Base-by-base conservation (phyloP, 352 stramenopile species). In the Phytophthora aleatoria region DNA sequence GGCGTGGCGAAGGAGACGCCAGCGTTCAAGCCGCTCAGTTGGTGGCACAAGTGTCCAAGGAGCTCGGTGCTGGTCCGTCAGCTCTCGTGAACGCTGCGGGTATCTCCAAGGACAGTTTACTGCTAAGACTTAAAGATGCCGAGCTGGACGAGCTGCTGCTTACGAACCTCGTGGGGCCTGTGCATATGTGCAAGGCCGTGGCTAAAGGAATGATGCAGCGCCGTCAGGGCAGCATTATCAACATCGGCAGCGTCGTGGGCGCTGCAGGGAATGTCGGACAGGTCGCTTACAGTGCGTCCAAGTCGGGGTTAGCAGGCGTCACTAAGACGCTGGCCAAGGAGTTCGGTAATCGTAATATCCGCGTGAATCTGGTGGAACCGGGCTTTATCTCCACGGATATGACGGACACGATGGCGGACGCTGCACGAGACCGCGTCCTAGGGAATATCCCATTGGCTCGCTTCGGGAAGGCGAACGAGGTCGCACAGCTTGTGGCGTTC, bases 361-460 rank as follows among this genome's bases (percentile, higher is more conserved):
- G 89, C 28, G 87, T 97, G 26, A 97, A 97, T 62, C 67, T 96
- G 12, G 85, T 97, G 2, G 89, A 95, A 63, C 89, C 89, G 1
- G 89, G 89, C 9, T 96, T 92, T 69, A 89, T 97, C 43, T 57
- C 65, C 10, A 97, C 89, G 0, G 82, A 91, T 58, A 96, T 97
- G 87, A 95, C 86, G 5, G 69, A 73, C 6, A 44, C 69, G 0
- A 87, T 95, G 84, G 57, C 69, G 0, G 71, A 84, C 3, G 67
- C 71, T 26, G 80, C 83, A n/a, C 73, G 69, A 33, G 72, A 85
- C 0, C 74, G 71, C 3, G 71, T 87, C 7, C 59, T 90, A 10
- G 47, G 62, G 6, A 86, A 73, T 48, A 85, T 92, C 43, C 56
- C 81, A 20, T 71, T 97, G 36, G 77, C 59, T 43, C 74, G 89